These are phyloP conservation scores for Coemansia sp. DNA, from an alignment of 192 early-diverging fungal genomes.

Conservation along the genomic window DNA sequence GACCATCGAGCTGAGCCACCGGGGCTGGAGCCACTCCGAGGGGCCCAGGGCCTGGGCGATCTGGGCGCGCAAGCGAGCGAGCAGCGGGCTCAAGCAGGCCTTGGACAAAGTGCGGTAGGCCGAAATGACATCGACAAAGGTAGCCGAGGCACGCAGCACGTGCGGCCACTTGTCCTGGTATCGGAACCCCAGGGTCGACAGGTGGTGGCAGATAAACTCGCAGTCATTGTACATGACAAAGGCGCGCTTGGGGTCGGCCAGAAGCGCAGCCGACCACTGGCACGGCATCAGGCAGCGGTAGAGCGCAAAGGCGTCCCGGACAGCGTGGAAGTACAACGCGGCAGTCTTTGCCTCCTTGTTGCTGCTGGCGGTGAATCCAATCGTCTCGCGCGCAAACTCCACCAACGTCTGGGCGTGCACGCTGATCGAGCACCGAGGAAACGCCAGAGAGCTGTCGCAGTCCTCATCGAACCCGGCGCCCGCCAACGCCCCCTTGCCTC, in stretches of 20 bases:
- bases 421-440: constrained; percentile 43
- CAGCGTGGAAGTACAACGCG: constrained; percentile 33
- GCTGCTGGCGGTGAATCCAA: constrained; percentile 16
- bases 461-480: constrained; percentile 2
- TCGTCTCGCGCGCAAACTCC: constrained; percentile 48
- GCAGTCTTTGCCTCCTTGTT: constrained; percentile 11
- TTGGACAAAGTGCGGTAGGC: constrained; percentile 34
- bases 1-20: constrained; percentile 9
- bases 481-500: not conserved
- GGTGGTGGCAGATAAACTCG: constrained; percentile 42
- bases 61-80: constrained; percentile 10
- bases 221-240: constrained; percentile 51
- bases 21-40: constrained; percentile 6
- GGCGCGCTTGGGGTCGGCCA: constrained; percentile 26
- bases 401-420: constrained; percentile 44
- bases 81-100: constrained; percentile 21
- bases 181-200: constrained; percentile 34
- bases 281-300: constrained; percentile 36
- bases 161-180: constrained; percentile 29
- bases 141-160: constrained; percentile 24
- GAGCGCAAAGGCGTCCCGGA: constrained; percentile 48
- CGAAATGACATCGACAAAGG: constrained; percentile 42
- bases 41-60: constrained; percentile 22
- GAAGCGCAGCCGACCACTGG: constrained; percentile 14
- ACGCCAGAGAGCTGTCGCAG: constrained; percentile 15